Conservation (phyloP, 768 basidiomycete species). For the Leccinum boreale region DNA sequence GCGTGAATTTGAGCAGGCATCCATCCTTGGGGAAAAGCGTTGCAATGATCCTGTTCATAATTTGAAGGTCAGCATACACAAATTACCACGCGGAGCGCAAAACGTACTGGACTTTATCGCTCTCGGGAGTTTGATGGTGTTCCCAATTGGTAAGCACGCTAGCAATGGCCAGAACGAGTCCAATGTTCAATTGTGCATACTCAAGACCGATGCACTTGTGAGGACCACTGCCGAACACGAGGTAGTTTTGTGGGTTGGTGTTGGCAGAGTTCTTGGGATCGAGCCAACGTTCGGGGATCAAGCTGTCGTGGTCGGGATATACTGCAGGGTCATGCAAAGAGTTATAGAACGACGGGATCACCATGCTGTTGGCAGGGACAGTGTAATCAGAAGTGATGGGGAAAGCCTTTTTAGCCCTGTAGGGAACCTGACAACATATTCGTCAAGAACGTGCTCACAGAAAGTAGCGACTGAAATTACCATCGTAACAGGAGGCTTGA, state of each 20-base stretch:
- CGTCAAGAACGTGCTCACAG: conserved; percentile 4
- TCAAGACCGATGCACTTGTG: conserved; percentile 91
- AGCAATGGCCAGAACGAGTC: conserved; percentile 80
- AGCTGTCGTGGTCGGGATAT: conserved; percentile 81
- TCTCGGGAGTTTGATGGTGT: conserved; percentile 77
- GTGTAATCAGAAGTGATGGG: conserved; percentile 91
- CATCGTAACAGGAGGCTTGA: conserved; percentile 96
- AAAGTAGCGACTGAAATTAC: conserved; percentile 37
- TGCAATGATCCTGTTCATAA: conserved; percentile 72
- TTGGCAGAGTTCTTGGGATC: conserved; percentile 77
- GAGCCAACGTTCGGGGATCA: conserved; percentile 91
- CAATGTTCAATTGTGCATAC: conserved; percentile 91
- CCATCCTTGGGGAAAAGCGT: conserved; percentile 96
- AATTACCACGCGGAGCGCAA: background rate
- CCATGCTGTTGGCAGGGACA: conserved; percentile 87
- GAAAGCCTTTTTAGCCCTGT: conserved; percentile 84
- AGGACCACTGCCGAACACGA: conserved; percentile 93
- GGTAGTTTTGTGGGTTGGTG: conserved; percentile 87
- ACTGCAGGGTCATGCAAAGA: conserved; percentile 87
- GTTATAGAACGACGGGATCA: conserved; percentile 92
- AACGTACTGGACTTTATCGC: conserved; percentile 79
- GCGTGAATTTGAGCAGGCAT: conserved; percentile 73
- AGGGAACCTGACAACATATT: conserved; percentile 70
- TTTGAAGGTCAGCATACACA: background rate
- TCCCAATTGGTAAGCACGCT: conserved; percentile 79